Percentiles rank a stretch among this genome's conserved stretches.
Conservation (phyloP, 805 yeast species). For the Wickerhamomyces canadensis region DNA sequence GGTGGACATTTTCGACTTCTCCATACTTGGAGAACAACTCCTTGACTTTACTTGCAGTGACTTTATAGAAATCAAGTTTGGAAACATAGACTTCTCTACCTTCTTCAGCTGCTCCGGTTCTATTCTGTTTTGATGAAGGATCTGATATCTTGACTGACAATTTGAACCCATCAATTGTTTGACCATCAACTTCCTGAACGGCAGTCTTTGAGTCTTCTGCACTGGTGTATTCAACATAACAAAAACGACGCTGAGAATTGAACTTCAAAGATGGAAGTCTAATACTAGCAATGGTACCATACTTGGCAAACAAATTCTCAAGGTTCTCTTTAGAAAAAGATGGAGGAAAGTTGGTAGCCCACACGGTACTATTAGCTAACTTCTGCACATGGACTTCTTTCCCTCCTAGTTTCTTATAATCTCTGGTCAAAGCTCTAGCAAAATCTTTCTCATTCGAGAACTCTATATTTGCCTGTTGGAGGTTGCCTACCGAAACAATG, state of each 20-base stretch:
- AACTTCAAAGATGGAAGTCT: constrained; percentile 60
- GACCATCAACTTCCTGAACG: constrained; percentile 34
- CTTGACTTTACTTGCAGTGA: constrained; percentile 33
- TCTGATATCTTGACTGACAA: constrained; percentile 59
- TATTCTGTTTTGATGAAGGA: constrained; percentile 37
- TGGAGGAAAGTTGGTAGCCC: constrained; percentile 75
- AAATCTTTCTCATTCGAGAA: constrained; percentile 43
- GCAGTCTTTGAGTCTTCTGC: constrained; percentile 42
- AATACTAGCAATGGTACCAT: constrained; percentile 41
- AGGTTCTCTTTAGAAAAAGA: constrained; percentile 36
- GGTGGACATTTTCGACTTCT: constrained; percentile 40
- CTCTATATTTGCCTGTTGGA: constrained; percentile 50
- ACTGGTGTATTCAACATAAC: constrained; percentile 56
- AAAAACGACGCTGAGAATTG: constrained; percentile 58
- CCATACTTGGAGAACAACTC: constrained; percentile 47
- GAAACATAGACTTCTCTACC: constrained; percentile 54
- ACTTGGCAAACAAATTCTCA: constrained; percentile 31
- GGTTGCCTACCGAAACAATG: constrained; percentile 11
- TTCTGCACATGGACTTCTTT: constrained; percentile 39
- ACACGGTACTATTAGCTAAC: constrained; percentile 47
- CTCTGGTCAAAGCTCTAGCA: constrained; percentile 55
- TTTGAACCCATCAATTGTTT: constrained; percentile 30
- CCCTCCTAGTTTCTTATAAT: constrained; percentile 41
- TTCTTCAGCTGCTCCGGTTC: constrained; percentile 44
- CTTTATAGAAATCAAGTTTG: constrained; percentile 42